Conservation (phyloP, 2,329 filamentous ascomycete species). For the Verticillium nubilum region DNA sequence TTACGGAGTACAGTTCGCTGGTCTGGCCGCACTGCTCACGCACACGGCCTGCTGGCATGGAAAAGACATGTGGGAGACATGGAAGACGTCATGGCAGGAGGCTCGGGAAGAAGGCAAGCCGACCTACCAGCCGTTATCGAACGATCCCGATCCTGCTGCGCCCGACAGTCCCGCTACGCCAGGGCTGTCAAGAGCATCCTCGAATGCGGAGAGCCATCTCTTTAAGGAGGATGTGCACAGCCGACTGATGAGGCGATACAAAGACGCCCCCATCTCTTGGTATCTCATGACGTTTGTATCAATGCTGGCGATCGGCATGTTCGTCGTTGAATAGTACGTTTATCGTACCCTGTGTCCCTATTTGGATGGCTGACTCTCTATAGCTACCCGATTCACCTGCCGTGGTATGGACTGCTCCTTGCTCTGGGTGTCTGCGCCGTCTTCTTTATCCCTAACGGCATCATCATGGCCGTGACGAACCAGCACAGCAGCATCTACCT, state of each 20-base stretch:
- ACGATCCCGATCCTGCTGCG: not conserved
- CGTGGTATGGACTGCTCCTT: constrained; percentile 80
- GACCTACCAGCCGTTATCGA: constrained; percentile 41
- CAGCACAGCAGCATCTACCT: constrained; percentile 83
- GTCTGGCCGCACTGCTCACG: constrained; percentile 70
- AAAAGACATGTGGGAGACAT: constrained; percentile 73
- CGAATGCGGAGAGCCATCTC: constrained; percentile 23
- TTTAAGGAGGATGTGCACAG: constrained; percentile 77
- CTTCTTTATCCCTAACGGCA: constrained; percentile 86
- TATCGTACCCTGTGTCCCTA: constrained; percentile 2
- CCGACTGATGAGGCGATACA: constrained; percentile 75
- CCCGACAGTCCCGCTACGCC: not conserved
- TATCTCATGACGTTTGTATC: constrained; percentile 69
- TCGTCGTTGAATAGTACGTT: constrained; percentile 76
- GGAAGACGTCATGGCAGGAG: constrained; percentile 63
- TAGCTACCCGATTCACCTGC: constrained; percentile 73
- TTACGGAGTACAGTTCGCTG: constrained; percentile 82
- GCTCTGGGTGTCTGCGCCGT: constrained; percentile 72
- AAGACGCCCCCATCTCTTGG: constrained; percentile 77
- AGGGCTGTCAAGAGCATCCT: constrained; percentile 24
- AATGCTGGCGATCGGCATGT: constrained; percentile 76
- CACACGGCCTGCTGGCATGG: constrained; percentile 85
- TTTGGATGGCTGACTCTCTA: constrained; percentile 11
- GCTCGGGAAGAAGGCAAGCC: constrained; percentile 44
- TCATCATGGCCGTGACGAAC: constrained; percentile 90